Evolutionary conservation across 2,329 filamentous ascomycete species (phyloP).

Genomic region (Colletotrichum tanaceti): DNA sequence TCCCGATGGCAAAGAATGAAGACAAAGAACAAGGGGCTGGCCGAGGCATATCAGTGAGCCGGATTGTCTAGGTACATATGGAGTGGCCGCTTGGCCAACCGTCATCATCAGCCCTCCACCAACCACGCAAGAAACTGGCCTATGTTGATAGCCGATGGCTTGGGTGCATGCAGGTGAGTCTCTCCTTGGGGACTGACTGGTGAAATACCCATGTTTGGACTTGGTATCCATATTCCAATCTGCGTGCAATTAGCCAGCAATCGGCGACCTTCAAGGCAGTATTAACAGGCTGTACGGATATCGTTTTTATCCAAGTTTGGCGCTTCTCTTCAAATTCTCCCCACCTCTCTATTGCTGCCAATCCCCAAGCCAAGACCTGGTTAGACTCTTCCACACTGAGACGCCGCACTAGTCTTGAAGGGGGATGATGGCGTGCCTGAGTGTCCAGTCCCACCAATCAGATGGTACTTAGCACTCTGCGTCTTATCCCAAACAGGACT

Average conservation of each 20-base stretch:
- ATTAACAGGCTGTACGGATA: no score
- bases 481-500: conserved; percentile 8
- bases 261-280: neutral
- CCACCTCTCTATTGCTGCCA: conserved; percentile 9
- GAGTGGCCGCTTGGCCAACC: no score
- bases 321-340: neutral
- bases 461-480: neutral
- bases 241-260: no score
- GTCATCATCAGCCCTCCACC: no score
- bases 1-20: neutral
- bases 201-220: neutral
- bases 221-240: neutral
- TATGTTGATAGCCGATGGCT: neutral
- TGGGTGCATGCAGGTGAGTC: neutral
- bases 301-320: neutral
- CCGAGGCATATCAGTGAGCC: neutral
- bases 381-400: conserved; percentile 4
- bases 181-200: neutral
- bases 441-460: conserved; percentile 27
- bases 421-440: conserved; percentile 1
- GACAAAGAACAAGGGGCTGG: conserved; percentile 21
- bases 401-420: neutral
- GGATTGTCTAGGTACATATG: neutral
- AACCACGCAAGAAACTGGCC: neutral
- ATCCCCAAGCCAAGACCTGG: conserved; percentile 25